Base-by-base conservation (phyloP, 2,329 filamentous ascomycete species). In the Graphilbum fragrans region DNA sequence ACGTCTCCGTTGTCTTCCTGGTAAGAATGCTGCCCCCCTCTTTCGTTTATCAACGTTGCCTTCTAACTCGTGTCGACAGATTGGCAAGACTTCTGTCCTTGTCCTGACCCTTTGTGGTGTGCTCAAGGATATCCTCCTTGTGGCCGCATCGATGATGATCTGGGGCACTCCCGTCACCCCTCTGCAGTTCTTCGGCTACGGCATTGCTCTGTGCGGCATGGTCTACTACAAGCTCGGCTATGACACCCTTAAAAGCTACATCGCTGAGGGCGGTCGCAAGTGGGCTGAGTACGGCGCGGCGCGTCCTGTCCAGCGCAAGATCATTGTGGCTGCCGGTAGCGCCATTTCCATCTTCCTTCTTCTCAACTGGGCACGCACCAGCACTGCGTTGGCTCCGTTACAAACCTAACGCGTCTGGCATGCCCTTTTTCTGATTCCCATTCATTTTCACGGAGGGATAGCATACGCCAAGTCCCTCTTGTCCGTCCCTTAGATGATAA, bases 91-190 rank as follows among this genome's bases (percentile, higher is more conserved):
- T 16, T 90, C 84, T 1, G 85, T 84, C 40, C 80, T 92, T 41
- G 81, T 90, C 52, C 80, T 92, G 55, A 92, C 86, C 25, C 80
- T 92, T 37, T 90, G 82, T 57, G 85, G 85, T 67, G 84, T 92
- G 32, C 77, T 92, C 49, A 92, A 90, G 72, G 85, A 92, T 61
- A 85, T 92, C 45, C 73, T 92, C 54, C 80, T 92, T 39, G 85
- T 92, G 45, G 67, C 70, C 41, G 81, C 82, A 36, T 87, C 82
- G 47, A 86, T 88, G 77, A 61, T 84, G 50, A 84, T 90, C 60
- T 90, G 84, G 80, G 74, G 76, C 52, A 84, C 84, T 48, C 75
- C 80, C 39, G 80, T 90, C 48, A 77, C 81, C 16, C 66, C 66
- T 42, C 74, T 90, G 43, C 85, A 92, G 67, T 80, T 83, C 59